A percentile compares a stretch with the other conserved stretches of the same genome.
Evolutionary conservation across 2,329 filamentous ascomycete species (phyloP).

Genomic region (Sporothrix protearum): DNA sequence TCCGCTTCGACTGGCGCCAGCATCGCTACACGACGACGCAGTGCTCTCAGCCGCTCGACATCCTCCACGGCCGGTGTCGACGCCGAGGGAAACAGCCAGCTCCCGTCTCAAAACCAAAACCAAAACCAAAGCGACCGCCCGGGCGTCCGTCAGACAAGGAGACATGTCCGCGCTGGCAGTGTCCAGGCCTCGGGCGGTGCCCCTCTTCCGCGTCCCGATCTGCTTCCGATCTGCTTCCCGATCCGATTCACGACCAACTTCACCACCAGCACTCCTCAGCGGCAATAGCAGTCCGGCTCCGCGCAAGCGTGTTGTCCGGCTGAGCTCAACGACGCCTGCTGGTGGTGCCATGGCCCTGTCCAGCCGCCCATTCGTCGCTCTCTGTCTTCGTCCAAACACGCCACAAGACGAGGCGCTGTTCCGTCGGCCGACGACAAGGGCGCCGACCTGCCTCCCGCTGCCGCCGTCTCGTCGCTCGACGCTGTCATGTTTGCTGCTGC

Average conservation of each 20-base stretch:
- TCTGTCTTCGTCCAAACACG: conserved; percentile 38
- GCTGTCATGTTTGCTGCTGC: not conserved
- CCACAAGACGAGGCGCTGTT: conserved; percentile 24
- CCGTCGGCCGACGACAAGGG: conserved; percentile 30
- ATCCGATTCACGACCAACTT: conserved; percentile 42
- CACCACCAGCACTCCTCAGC: conserved; percentile 41
- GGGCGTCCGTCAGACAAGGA: conserved; percentile 35
- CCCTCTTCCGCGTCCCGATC: conserved; percentile 22
- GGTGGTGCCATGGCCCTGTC: conserved; percentile 27
- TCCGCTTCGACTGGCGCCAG: conserved; percentile 43
- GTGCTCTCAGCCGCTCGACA: conserved; percentile 45
- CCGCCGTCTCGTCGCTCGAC: conserved; percentile 12
- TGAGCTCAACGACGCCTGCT: conserved; percentile 44
- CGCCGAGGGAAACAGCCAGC: conserved; percentile 38
- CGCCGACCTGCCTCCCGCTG: not conserved
- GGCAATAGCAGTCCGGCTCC: conserved; percentile 50
- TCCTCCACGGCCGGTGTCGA: conserved; percentile 43
- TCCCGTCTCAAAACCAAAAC: conserved; percentile 22
- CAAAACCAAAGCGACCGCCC: conserved; percentile 25
- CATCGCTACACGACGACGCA: conserved; percentile 49
- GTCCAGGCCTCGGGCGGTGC: conserved; percentile 38
- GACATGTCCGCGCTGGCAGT: conserved; percentile 48
- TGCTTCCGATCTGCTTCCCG: no score
- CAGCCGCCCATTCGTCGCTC: conserved; percentile 51
- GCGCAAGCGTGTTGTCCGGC: conserved; percentile 55